Conservation (phyloP, 2,329 filamentous ascomycete species). For the Aspergillus vadensis region DNA sequence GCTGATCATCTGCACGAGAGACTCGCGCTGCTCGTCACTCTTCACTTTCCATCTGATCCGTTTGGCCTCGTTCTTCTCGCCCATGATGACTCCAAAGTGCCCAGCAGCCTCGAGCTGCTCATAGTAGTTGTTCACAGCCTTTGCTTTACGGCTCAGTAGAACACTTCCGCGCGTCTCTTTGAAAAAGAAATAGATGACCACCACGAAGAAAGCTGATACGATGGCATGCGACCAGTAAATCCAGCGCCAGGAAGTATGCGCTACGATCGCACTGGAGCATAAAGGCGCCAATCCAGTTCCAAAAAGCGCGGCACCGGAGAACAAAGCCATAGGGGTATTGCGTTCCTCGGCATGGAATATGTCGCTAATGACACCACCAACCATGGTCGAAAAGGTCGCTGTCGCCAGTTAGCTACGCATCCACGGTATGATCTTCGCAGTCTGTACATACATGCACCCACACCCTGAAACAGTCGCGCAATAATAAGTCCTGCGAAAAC, state of each 20-base stretch:
- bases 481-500: constrained; percentile 73
- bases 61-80: constrained; percentile 36
- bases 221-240: constrained; percentile 86
- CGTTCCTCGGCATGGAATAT: constrained; percentile 76
- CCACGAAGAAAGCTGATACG: constrained; percentile 62
- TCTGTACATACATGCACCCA: constrained; percentile 66
- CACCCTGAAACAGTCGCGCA: constrained; percentile 73
- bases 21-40: constrained; percentile 73
- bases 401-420: neutral
- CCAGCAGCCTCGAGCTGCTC: constrained; percentile 69
- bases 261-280: constrained; percentile 68
- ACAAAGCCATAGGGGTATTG: constrained; percentile 88
- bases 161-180: constrained; percentile 82
- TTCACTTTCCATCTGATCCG: constrained; percentile 79
- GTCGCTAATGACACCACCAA: constrained; percentile 88
- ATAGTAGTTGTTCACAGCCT: constrained; percentile 75
- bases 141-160: constrained; percentile 73
- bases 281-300: constrained; percentile 81
- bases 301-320: constrained; percentile 74
- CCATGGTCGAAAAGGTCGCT: constrained; percentile 77
- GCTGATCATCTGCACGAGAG: constrained; percentile 67
- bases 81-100: constrained; percentile 57
- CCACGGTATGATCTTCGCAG: neutral
- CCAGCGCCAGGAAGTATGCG: constrained; percentile 76
- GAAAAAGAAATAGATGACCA: constrained; percentile 69